Base-by-base conservation (phyloP, 768 basidiomycete species). In the Gymnopilus dilepis region DNA sequence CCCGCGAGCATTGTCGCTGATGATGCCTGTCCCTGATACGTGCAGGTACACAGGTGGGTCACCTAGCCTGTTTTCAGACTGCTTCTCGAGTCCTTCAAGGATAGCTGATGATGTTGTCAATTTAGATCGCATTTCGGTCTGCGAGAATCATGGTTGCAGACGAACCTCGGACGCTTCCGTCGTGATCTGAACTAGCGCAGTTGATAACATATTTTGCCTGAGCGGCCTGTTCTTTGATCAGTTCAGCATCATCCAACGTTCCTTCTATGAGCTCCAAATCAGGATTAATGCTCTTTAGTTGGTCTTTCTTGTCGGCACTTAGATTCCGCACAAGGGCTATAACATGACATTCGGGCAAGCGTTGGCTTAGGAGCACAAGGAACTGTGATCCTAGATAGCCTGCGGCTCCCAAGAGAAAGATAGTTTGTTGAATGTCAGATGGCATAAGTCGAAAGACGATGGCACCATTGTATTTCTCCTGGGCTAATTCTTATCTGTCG, bases 361-460 rank as follows among this genome's bases (percentile, higher is more conserved):
- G 73, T 42, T 68, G 66, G 11, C 73, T 75, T 6, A 80, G 67
- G 17, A 73, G 58, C 1, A 71, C 13, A 5, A 82, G 67, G 61
- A 82, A 73, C 54, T 81, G 76, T 19, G 76, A 78, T 21, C 78
- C 79, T 37, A 81, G 67, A 66, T 76, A 81, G 19, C 81, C 80
- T 2, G 80, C 80, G 0, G 80, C 81, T 6, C 81, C 80, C 15
- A 82, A 69, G 54, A 80, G 71, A 67, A 82, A 78, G 58, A 81
- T 67, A 11, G 69, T 67, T 15, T 59, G 21, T 21, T 65, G 30
- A 4, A 45, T 30, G 28, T 42, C 41, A 4, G 55, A 30, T 42
- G 28, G 17, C 42, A 56, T 56, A 17, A 19, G 41, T 28, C 24
- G 50, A 19, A 52, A 50, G 40, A 21, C 26, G 4, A 56, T 19